Percentiles rank a stretch among this genome's conserved stretches.
Evolutionary conservation across 1,284 basidiomycete genomes (phyloP).

Genomic region (Moniliella sp.): DNA sequence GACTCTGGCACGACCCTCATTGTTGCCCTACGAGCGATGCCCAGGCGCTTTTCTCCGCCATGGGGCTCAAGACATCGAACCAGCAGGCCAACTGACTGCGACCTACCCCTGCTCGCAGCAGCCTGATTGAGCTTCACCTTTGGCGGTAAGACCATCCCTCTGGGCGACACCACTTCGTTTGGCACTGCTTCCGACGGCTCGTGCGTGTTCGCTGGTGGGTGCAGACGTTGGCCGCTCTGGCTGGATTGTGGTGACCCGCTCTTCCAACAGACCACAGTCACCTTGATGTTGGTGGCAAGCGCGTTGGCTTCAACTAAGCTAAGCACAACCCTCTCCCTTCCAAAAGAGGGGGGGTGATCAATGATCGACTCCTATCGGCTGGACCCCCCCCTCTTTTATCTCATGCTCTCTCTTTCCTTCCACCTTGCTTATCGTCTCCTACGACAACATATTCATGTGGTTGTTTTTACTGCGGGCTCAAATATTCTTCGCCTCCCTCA

Average conservation of each 20-base stretch:
- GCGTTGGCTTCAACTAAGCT: conserved; percentile 37
- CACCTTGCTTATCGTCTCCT: too few species aligned
- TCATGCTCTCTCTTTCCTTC: too few species aligned
- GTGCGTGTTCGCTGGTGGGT: conserved; percentile 30
- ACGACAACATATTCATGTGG: too few species aligned
- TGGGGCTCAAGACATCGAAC: conserved; percentile 37
- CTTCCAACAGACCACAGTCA: conserved; percentile 21
- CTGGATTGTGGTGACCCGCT: conserved; percentile 36
- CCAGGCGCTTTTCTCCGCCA: conserved; percentile 36
- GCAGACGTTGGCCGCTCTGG: conserved; percentile 26
- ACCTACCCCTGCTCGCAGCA: conserved; percentile 28
- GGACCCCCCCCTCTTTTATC: too few species aligned
- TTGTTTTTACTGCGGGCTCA: too few species aligned
- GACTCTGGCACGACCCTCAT: conserved; percentile 40
- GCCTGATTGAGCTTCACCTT: conserved; percentile 31
- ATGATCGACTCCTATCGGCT: too few species aligned
- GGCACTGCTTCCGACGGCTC: conserved; percentile 16
- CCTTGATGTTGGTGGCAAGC: conserved; percentile 34
- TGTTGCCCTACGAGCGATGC: conserved; percentile 35
- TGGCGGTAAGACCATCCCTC: conserved; percentile 16
- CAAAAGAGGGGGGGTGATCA: too few species aligned
- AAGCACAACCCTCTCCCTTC: too few species aligned
- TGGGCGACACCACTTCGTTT: conserved; percentile 11
- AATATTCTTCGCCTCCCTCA: too few species aligned
- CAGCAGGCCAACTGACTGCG: conserved; percentile 30